Conservation (phyloP, 192 early-diverging fungal species). For the Dissophora globulifera region DNA sequence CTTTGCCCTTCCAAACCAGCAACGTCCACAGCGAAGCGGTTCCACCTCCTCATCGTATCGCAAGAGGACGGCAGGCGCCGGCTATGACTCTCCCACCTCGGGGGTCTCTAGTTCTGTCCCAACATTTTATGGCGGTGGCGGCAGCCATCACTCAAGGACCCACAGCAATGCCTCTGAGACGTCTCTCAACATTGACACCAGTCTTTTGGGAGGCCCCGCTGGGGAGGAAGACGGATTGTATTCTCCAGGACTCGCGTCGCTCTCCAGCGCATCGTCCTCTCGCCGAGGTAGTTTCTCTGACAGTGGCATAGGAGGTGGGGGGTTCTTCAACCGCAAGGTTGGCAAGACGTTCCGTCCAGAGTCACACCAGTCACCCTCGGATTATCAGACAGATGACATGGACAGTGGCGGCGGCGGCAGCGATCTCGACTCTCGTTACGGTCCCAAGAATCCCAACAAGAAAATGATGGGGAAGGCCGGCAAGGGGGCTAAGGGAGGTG, state of each 20-base stretch:
- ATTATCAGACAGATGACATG: conserved; percentile 20
- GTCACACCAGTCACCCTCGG: conserved; percentile 24
- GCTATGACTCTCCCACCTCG: conserved; percentile 28
- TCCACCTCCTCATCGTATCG: conserved; percentile 3
- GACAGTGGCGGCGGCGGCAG: neutral
- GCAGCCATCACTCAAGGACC: conserved; percentile 18
- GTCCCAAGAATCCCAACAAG: conserved; percentile 1
- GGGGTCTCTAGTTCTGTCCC: conserved; percentile 24
- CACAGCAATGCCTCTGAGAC: conserved; percentile 48
- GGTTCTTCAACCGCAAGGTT: conserved; percentile 36
- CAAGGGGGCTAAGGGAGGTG: neutral
- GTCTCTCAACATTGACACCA: conserved; percentile 38
- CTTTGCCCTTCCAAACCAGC: conserved; percentile 17
- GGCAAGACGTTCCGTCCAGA: conserved; percentile 39
- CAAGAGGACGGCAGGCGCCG: neutral
- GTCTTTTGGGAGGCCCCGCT: neutral
- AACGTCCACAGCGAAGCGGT: conserved; percentile 18
- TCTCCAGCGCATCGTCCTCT: conserved; percentile 24
- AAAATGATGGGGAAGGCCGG: too few relatives aligned
- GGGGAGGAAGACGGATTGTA: conserved; percentile 12
- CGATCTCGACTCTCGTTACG: conserved; percentile 1
- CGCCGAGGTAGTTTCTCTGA: conserved; percentile 39
- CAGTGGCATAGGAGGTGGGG: conserved; percentile 11
- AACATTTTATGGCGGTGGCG: conserved; percentile 19
- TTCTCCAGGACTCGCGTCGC: conserved; percentile 20